Evolutionary conservation across 2,329 filamentous ascomycete species (phyloP).

Genomic region (Aquanectria penicillioides): DNA sequence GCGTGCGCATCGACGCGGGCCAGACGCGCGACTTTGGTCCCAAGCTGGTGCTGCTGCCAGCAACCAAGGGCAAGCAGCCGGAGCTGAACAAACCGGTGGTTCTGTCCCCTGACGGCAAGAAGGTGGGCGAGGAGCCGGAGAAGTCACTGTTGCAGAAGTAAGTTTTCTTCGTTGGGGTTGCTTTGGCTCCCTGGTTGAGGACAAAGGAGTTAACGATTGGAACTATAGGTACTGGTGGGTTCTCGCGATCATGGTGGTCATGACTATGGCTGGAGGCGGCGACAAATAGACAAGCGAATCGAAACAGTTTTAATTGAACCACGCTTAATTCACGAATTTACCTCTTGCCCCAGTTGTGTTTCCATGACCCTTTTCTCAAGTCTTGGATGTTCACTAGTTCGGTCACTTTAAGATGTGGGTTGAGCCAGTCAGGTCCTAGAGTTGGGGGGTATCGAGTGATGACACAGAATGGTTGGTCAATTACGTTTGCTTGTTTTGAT

Average conservation of each 20-base stretch:
- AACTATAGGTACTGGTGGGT: constrained; percentile 75
- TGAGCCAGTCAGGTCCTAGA: no score
- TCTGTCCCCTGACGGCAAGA: constrained; percentile 67
- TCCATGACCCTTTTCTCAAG: no score
- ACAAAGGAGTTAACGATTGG: constrained; percentile 47
- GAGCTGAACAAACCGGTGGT: constrained; percentile 72
- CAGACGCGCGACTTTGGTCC: constrained; percentile 73
- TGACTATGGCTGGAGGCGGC: constrained; percentile 64
- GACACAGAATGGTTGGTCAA: no score
- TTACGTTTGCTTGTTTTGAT: no score
- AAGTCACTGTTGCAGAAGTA: constrained; percentile 76
- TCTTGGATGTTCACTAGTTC: no score
- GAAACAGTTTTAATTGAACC: constrained; percentile 11
- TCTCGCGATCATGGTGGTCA: constrained; percentile 61
- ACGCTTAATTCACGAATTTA: no score
- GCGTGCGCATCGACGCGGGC: constrained; percentile 70
- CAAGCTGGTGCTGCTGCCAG: constrained; percentile 61
- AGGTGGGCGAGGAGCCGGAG: constrained; percentile 64
- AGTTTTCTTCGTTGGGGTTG: constrained; percentile 40
- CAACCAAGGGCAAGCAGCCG: constrained; percentile 62
- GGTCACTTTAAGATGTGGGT: no score
- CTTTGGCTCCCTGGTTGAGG: neutral
- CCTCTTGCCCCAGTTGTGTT: neutral
- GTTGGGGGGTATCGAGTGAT: no score
- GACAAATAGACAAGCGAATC: constrained; percentile 57